phyloP scores from a whole-genome alignment of 805 yeast species.

The Starmerella riodocensis region DNA sequence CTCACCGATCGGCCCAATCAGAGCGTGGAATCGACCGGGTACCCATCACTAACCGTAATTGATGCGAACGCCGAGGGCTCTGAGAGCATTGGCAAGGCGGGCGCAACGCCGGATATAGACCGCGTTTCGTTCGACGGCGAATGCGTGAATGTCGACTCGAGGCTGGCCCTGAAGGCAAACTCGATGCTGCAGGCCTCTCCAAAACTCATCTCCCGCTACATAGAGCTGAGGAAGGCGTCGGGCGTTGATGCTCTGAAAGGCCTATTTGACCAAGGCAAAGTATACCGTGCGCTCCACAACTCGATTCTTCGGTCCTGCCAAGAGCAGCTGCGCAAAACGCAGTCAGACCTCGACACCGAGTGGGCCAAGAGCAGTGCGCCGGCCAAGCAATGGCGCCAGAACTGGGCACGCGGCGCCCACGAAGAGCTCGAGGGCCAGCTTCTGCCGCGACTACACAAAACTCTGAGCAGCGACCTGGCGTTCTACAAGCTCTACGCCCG shows the following conservation, averaged over 20 bases:
- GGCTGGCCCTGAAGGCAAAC: conserved; percentile 21
- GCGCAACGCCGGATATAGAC: background rate
- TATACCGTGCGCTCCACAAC: conserved; percentile 14
- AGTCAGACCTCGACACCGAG: conserved; percentile 11
- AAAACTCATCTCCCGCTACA: conserved; percentile 20
- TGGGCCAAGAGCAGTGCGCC: background rate
- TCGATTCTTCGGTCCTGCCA: conserved; percentile 25
- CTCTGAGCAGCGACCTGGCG: conserved; percentile 19
- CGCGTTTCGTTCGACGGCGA: conserved; percentile 4
- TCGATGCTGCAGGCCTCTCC: conserved; percentile 22
- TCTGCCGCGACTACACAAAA: conserved; percentile 20
- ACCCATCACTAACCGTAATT: background rate
- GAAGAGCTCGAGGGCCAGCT: conserved; percentile 29
- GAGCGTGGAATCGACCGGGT: background rate
- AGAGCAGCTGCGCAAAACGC: conserved; percentile 16
- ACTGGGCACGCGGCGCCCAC: conserved; percentile 30
- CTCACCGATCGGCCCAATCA: background rate
- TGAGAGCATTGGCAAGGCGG: too few relatives aligned
- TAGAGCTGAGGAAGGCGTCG: conserved; percentile 19
- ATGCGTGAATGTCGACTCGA: conserved; percentile 14
- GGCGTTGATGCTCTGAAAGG: conserved; percentile 20
- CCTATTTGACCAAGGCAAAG: conserved; percentile 12
- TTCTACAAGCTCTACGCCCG: conserved; percentile 30
- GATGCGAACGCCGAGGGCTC: background rate
- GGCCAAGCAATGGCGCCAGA: conserved; percentile 16